Evolutionary conservation across 768 basidiomycete genomes (phyloP), one percentile per base, ranked within the genome.

Genomic region (Serendipita indica): DNA sequence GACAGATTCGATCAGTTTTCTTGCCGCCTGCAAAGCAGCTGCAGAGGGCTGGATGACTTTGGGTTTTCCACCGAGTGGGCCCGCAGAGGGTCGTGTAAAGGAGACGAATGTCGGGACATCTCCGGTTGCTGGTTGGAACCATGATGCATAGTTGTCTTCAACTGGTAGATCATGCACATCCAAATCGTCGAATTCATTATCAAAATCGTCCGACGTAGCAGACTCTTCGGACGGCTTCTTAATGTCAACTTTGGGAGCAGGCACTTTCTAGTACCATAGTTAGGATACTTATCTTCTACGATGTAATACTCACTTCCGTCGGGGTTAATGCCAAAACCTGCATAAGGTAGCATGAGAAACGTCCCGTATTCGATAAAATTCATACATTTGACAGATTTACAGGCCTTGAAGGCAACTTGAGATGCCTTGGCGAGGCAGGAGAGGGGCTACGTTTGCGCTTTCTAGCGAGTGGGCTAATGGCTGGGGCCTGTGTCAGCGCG

Each of bases 1-100:
- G 34, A 41, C 69, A 27, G 67, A 68, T 27, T 69, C 70, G 65
- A 81, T 70, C 62, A 72, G 77, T 39, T 75, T 75, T 67, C 76
- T 69, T 1, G 83, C 83, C 63, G 74, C 75, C 5, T 73, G 76
- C 5, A 84, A 65, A 1, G 83, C 79, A 22, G 70, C 69, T 32
- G 70, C 72, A 3, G 82, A 83, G 1, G 83, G 83, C 13, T 68
- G 65, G 18, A 82, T 6, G 72, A 67, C 16, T 72, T 71, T 61
- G 73, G 73, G 62, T 77, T 73, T 32, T 65, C 67, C 46, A 76
- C 74, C 57, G 67, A 68, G 3, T 69, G 68, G 7, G 67, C 62
- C 49, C 30, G 71, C 65, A 39, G 65, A 62, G 27, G 64, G 27
- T 45, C 63, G 52, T 14, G 62, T 63, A 56, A 65, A 65, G 32